Conservation (phyloP, 352 stramenopile species). For the Pythium insidiosum region DNA sequence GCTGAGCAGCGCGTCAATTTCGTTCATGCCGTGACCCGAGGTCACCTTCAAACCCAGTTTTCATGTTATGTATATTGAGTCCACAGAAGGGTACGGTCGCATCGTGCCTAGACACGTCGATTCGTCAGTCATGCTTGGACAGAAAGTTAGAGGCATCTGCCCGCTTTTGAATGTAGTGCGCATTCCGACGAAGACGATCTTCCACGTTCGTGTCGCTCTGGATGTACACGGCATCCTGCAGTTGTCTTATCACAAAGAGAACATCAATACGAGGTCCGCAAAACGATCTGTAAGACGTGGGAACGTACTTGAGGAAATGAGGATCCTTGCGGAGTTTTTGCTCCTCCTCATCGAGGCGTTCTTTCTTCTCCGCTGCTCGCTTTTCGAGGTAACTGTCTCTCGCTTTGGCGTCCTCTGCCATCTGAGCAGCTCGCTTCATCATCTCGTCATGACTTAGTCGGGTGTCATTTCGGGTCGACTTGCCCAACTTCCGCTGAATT, state of each 20-base stretch:
- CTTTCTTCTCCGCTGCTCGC: slow-evolving; percentile 35
- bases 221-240: slow-evolving; percentile 72
- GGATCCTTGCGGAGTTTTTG: slow-evolving; percentile 44
- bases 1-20: slow-evolving; percentile 9
- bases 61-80: too few species aligned
- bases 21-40: too few species aligned
- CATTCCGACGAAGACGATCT: slow-evolving; percentile 68
- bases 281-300: background rate
- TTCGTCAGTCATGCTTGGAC: slow-evolving; percentile 38
- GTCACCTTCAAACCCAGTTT: too few species aligned
- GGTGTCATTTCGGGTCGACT: slow-evolving; percentile 15
- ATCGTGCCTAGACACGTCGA: slow-evolving; percentile 19
- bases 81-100: too few species aligned
- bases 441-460: slow-evolving; percentile 54
- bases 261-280: background rate
- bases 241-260: slow-evolving; percentile 30
- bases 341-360: slow-evolving; percentile 48
- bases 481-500: slow-evolving; percentile 49
- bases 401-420: slow-evolving; percentile 66
- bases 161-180: slow-evolving; percentile 80
- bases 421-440: slow-evolving; percentile 43
- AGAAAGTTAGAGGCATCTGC: slow-evolving; percentile 77
- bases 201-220: slow-evolving; percentile 53
- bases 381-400: slow-evolving; percentile 58
- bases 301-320: slow-evolving; percentile 65